Evolutionary conservation across 805 yeast species (phyloP).

Genomic region (Candida ovalis): DNA sequence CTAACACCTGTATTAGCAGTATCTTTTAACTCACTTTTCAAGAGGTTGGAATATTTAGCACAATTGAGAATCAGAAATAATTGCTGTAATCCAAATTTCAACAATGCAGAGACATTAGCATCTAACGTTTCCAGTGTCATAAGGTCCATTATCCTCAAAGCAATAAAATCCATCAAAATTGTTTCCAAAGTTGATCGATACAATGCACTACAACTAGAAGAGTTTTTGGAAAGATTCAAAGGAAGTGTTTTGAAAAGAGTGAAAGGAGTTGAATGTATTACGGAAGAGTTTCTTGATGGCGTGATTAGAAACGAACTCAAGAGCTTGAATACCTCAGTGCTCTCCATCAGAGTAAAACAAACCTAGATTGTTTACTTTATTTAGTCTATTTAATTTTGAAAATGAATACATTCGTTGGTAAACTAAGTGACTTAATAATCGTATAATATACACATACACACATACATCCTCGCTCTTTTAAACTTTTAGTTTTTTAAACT

Average conservation of each 20-base stretch:
- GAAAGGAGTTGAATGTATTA: background rate
- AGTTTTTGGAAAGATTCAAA: conserved; percentile 5
- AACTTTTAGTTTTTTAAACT: conserved; percentile 1
- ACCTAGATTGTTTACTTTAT: too few species aligned
- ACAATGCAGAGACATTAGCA: conserved; percentile 19
- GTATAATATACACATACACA: too few species aligned
- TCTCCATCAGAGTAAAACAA: too few species aligned
- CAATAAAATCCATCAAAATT: conserved; percentile 15
- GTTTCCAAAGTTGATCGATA: conserved; percentile 9
- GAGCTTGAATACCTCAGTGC: background rate
- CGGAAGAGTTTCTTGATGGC: background rate
- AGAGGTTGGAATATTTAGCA: conserved; percentile 23
- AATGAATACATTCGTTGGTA: too few species aligned
- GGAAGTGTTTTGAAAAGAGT: background rate
- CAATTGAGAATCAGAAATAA: conserved; percentile 32
- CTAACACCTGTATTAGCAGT: conserved; percentile 4
- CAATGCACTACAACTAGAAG: background rate
- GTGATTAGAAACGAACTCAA: background rate
- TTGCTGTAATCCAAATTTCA: conserved; percentile 23
- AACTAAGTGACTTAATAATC: too few species aligned
- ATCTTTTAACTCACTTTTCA: conserved; percentile 22
- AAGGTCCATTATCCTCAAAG: conserved; percentile 15
- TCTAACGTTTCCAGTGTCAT: conserved; percentile 15
- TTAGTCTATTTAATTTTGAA: too few species aligned
- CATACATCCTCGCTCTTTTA: background rate